phyloP scores from a whole-genome alignment of 2,329 filamentous ascomycete genomes.

The Nothophoma quercina region DNA sequence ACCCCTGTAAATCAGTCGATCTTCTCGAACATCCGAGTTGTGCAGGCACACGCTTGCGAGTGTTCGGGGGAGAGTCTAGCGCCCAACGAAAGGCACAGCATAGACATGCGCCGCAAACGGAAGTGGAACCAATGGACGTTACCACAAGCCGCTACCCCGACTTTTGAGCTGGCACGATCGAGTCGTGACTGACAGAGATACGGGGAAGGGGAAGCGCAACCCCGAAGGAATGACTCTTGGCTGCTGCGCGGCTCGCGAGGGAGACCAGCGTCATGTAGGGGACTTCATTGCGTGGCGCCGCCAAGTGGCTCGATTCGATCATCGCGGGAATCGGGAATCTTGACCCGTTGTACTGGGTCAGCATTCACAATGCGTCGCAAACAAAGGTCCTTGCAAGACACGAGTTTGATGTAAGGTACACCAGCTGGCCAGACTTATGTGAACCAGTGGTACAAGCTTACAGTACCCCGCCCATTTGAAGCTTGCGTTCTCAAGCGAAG shows the following conservation, averaged over 20 bases:
- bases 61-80: background rate
- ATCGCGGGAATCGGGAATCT: background rate
- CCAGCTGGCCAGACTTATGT: background rate
- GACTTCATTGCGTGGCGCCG: background rate
- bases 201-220: background rate
- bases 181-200: background rate
- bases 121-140: background rate
- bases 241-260: background rate
- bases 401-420: constrained; percentile 10
- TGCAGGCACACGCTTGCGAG: constrained; percentile 4
- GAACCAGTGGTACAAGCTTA: background rate
- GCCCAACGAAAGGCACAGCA: constrained; percentile 8
- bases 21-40: background rate
- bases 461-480: background rate
- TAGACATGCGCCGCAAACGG: constrained; percentile 5
- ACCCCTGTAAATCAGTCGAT: background rate
- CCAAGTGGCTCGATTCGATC: background rate
- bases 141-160: background rate
- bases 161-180: background rate
- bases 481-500: background rate
- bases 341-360: background rate
- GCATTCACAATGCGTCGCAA: background rate
- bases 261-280: constrained; percentile 2
- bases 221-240: background rate
- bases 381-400: constrained; percentile 5